A percentile compares a stretch with the other conserved stretches of the same genome.
Conservation (phyloP, 2,329 filamentous ascomycete species). For the Diaporthe ampelina region DNA sequence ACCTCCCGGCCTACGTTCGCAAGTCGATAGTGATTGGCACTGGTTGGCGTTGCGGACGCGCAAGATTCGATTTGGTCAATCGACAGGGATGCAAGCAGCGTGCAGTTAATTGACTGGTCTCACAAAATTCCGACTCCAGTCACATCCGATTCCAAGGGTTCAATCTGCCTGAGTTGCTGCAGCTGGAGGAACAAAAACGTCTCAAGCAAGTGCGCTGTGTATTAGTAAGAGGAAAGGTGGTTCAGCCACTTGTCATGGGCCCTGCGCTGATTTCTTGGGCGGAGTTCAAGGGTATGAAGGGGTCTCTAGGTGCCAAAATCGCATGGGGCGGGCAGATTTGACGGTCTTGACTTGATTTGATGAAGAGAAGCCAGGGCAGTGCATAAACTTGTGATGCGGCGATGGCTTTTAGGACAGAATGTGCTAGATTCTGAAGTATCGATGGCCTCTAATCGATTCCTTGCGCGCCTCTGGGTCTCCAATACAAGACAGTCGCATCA, state of each 20-base stretch:
- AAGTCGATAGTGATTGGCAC: not conserved
- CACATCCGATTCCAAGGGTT: not conserved
- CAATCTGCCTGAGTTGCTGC: not conserved
- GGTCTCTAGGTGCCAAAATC: constrained; percentile 14
- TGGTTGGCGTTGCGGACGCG: not conserved
- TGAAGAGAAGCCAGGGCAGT: not conserved
- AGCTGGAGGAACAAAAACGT: not conserved
- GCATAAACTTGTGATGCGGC: not conserved
- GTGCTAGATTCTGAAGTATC: not conserved
- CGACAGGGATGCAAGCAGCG: not conserved
- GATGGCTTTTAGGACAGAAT: not conserved
- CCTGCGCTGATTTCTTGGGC: not conserved
- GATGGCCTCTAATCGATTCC: not conserved
- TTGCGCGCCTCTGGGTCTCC: not conserved
- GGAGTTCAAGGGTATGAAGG: constrained; percentile 18
- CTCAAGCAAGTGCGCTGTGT: not conserved
- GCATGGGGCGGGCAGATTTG: not conserved
- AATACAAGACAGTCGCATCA: not conserved
- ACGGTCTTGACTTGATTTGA: not conserved
- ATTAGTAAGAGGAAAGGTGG: not conserved
- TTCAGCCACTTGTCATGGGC: not conserved
- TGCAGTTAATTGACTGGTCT: not conserved
- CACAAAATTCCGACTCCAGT: too few species aligned
- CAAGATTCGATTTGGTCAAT: not conserved
- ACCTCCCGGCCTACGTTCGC: not conserved